Evolutionary conservation across 345 rosid species (phyloP), one percentile per base, ranked within the genome.

Genomic region (Rhodamnia rubescens): DNA sequence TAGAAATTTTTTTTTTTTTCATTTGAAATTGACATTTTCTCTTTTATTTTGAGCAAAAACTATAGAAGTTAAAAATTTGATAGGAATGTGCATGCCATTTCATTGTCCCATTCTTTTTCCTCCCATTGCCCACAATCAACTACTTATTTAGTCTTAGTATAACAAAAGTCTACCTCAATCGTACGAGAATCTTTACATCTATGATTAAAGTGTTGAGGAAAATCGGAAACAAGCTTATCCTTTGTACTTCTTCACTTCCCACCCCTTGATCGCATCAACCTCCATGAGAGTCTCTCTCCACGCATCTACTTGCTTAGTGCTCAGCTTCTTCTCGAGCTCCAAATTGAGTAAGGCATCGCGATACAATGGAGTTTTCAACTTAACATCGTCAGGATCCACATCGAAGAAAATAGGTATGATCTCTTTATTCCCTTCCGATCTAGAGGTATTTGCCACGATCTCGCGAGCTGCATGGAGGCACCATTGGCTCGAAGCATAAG

Each of bases 401-500:
- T 54, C 4, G 0, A 2, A 54, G 1, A 54, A 54, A 20, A 54
- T 54, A 0, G 57, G 57, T 7, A 54, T 1, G 4, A 20, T 8
- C 4, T 7, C 0, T 21, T 54, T 54, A 0, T 54, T 54, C 20
- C 5, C 57, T 7, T 54, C 0, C 0, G 56, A 6, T 7, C 1
- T 20, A 4, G 4, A 54, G 0, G 0, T 20, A 4, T 0, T 20
- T 7, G 4, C 5, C 57, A 54, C 1, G 2, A 54, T 54, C 0
- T 21, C 5, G 4, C 0, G 1, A 54, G 5, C 11, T 54, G n/a
- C 57, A 0, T 0, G 0, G 24, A 54, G 57, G 57, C 57, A 54
- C 57, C 57, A 54, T 3, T 3, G 0, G 0, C 57, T 20, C 1
- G 57, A 54, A 54, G 57, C 57, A 1, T 54, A 54, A 4, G 10